A percentile compares a stretch with the other conserved stretches of the same genome.
These are phyloP conservation scores for Pyrus hybrid DNA, from an alignment of 331 rosid genomes.

Conservation along the genomic window DNA sequence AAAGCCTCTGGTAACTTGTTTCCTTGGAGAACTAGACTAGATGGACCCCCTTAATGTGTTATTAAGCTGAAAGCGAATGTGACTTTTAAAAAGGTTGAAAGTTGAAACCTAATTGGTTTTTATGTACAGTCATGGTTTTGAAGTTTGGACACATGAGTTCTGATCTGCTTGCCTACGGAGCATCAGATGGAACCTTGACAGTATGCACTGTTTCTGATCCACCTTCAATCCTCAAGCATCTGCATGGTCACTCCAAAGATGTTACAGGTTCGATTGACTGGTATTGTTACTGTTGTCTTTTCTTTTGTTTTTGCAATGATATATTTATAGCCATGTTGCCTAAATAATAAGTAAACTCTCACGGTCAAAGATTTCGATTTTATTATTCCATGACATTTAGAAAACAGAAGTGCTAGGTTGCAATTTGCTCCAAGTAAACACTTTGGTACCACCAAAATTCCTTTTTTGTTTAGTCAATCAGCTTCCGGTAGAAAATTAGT, in stretches of 20 bases:
- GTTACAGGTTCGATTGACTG: conserved; percentile 86
- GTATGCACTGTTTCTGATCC: conserved; percentile 83
- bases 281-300: conserved; percentile 39
- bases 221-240: conserved; percentile 65
- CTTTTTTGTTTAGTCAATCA: neutral
- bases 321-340: neutral
- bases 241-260: conserved; percentile 84
- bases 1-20: conserved; percentile 63
- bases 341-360: neutral
- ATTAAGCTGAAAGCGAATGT: conserved; percentile 1
- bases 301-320: conserved; percentile 9
- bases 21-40: neutral
- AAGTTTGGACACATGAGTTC: conserved; percentile 99
- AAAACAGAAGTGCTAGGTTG: neutral
- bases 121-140: conserved; percentile 71
- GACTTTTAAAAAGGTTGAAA: conserved; percentile 15
- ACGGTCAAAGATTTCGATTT: neutral
- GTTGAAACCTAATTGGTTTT: conserved; percentile 14
- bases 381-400: neutral
- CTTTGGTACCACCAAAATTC: neutral
- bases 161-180: conserved; percentile 94
- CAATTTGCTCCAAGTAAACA: neutral
- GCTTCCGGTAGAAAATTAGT: neutral
- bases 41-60: neutral
- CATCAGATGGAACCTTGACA: conserved; percentile 91